Base-by-base conservation (phyloP, 805 yeast genomes). In the Spathaspora sp. region DNA sequence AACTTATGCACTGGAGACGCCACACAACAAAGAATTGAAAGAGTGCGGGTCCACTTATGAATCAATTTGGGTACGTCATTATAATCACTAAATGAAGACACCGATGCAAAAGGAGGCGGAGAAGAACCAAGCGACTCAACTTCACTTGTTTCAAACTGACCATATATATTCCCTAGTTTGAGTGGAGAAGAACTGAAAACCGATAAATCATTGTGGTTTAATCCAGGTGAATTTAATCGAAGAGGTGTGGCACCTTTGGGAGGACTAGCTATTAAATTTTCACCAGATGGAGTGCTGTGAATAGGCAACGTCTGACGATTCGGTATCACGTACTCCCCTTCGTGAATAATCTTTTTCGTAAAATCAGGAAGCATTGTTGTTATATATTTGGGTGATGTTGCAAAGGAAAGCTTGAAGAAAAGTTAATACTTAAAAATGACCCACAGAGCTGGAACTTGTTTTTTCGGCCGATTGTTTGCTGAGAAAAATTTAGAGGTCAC, bases 21-120 rank as follows among this genome's bases (percentile, higher is more conserved):
- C 7, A 81, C 78, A 3, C 83, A 80, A 47, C 96, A 86, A 7
- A 94, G 77, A 16, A 92, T 85, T 1, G 96, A 85, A 58, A 81
- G 83, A 1, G 78, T 69, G 55, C 83, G 84, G 26, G 80, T 77
- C 98, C 98, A 93, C 60, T 80, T 76, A 65, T 93, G 97, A 1
- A 85, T 66, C 32, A 80, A 61, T 11, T 59, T 46, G 17, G 73
- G 75, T 26, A 51, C n/a, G 14, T 17, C 40, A 14, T 35, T 17
- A 16, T 9, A 14, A 14, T 35, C 40, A 31, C 35, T 3, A 4
- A 46, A 49, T 7, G 49, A 26, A 20, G 28, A 19, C 35, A 52
- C 55, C 9, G 40, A 39, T 40, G 20, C 19, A 5, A 28, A 32
- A 20, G 52, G 44, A 12, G 52, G 49, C 18, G 52, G 49, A 28